phyloP scores from a whole-genome alignment of 805 yeast genomes.

The Maudiozyma barnettii region DNA sequence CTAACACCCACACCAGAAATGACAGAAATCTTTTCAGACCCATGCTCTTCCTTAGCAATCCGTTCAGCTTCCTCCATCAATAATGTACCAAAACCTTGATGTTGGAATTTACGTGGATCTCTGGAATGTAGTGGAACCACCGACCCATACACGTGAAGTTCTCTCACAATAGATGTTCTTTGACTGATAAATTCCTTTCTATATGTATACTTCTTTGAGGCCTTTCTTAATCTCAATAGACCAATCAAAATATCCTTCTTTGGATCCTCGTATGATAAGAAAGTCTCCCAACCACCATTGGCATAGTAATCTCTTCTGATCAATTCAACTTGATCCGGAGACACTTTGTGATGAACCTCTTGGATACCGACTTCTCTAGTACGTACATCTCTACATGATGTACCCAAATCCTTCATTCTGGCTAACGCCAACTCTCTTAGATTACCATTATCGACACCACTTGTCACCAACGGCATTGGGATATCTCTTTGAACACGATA shows the following conservation, averaged over 20 bases:
- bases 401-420: slow-evolving; percentile 96
- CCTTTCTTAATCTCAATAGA: slow-evolving; percentile 74
- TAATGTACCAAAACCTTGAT: slow-evolving; percentile 96
- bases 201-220: slow-evolving; percentile 81
- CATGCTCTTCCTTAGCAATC: slow-evolving; percentile 91
- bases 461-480: slow-evolving; percentile 96
- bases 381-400: slow-evolving; percentile 90
- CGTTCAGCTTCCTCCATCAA: slow-evolving; percentile 98
- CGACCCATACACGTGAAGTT: slow-evolving; percentile 92
- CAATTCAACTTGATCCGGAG: slow-evolving; percentile 93
- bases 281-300: slow-evolving; percentile 98
- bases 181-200: slow-evolving; percentile 78
- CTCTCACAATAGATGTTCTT: slow-evolving; percentile 91
- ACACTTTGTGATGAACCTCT: slow-evolving; percentile 93
- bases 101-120: slow-evolving; percentile 96
- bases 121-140: slow-evolving; percentile 94
- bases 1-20: slow-evolving; percentile 97
- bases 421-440: slow-evolving; percentile 91
- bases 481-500: slow-evolving; percentile 98
- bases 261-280: slow-evolving; percentile 92
- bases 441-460: slow-evolving; percentile 97
- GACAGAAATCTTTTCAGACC: slow-evolving; percentile 82
- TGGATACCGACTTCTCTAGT: slow-evolving; percentile 98
- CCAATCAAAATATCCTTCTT: slow-evolving; percentile 93
- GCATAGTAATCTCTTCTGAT: slow-evolving; percentile 94